Evolutionary conservation across 2,329 filamentous ascomycete genomes (phyloP).

Genomic region (Fusarium sp.): DNA sequence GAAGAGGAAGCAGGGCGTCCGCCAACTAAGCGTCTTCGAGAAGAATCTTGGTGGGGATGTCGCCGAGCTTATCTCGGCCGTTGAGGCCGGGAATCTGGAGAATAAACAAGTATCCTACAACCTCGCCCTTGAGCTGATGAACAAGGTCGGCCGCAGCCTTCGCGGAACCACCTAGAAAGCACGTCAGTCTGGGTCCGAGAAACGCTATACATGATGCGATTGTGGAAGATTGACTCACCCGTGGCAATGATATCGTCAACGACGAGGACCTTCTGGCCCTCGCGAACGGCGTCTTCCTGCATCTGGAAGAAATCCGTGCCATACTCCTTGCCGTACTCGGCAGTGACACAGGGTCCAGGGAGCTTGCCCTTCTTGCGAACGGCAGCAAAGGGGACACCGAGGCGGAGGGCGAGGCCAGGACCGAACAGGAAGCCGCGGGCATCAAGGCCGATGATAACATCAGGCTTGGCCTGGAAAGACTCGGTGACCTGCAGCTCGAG

Average conservation of each 20-base stretch:
- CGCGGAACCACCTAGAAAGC: conserved; percentile 82
- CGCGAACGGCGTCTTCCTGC: conserved; percentile 85
- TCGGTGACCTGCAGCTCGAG: conserved; percentile 84
- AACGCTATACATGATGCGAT: conserved; percentile 16
- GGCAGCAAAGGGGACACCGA: conserved; percentile 89
- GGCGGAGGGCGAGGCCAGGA: conserved; percentile 83
- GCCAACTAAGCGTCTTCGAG: conserved; percentile 62
- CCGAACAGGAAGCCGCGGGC: conserved; percentile 96
- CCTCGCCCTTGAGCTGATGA: conserved; percentile 83
- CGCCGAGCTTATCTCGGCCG: conserved; percentile 88
- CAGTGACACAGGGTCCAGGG: conserved; percentile 87
- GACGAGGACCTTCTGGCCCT: conserved; percentile 88
- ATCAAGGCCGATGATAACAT: conserved; percentile 93
- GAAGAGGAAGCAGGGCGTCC: conserved; percentile 18
- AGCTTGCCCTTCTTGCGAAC: conserved; percentile 97
- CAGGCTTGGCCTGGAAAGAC: conserved; percentile 74
- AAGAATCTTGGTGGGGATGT: conserved; percentile 81
- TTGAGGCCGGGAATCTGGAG: conserved; percentile 95
- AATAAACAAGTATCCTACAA: conserved; percentile 93
- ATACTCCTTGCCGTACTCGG: conserved; percentile 94
- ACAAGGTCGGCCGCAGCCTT: conserved; percentile 88
- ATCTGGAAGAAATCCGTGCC: conserved; percentile 96
- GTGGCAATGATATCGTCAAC: conserved; percentile 99
- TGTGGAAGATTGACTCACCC: conserved; percentile 66
- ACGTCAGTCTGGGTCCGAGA: conserved; percentile 27